Evolutionary conservation across 2,329 filamentous ascomycete genomes (phyloP).

Genomic region (Sphaceloma murrayae): DNA sequence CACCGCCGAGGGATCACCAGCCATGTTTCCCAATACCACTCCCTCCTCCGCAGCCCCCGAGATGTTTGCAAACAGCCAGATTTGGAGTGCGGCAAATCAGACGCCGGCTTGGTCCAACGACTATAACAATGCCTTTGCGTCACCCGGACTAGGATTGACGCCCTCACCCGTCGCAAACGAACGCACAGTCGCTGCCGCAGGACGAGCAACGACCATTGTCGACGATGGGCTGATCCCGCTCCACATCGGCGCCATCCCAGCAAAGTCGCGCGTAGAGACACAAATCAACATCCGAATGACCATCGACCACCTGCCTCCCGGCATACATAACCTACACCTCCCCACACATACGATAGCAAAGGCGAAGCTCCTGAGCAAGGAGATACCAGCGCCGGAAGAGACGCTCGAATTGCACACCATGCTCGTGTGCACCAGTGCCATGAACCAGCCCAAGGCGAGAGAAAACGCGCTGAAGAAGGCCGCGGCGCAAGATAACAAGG

Average conservation of each 20-base stretch:
- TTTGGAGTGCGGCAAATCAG: slow-evolving; percentile 23
- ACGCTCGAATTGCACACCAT: slow-evolving; percentile 70
- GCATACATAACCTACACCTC: slow-evolving; percentile 72
- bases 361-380: slow-evolving; percentile 76
- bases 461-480: slow-evolving; percentile 58
- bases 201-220: slow-evolving; percentile 16
- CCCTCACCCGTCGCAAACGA: slow-evolving; percentile 29
- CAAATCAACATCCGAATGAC: slow-evolving; percentile 85
- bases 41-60: slow-evolving; percentile 30
- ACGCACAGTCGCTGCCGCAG: slow-evolving; percentile 20
- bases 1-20: slow-evolving; percentile 24
- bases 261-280: slow-evolving; percentile 88
- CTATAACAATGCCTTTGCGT: slow-evolving; percentile 26
- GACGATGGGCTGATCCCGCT: slow-evolving; percentile 26
- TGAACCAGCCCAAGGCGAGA: slow-evolving; percentile 60
- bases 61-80: slow-evolving; percentile 24
- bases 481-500: slow-evolving; percentile 35
- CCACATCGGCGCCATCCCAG: slow-evolving; percentile 30
- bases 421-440: slow-evolving; percentile 86
- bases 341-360: slow-evolving; percentile 90
- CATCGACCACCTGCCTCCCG: slow-evolving; percentile 62
- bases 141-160: slow-evolving; percentile 28
- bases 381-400: slow-evolving; percentile 57
- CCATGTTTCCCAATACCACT: slow-evolving; percentile 28
- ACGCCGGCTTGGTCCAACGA: slow-evolving; percentile 29